Percentiles rank a stretch among this genome's conserved stretches.
Evolutionary conservation across 2,329 filamentous ascomycete genomes (phyloP).

Genomic region (Colletotrichum noveboracense): DNA sequence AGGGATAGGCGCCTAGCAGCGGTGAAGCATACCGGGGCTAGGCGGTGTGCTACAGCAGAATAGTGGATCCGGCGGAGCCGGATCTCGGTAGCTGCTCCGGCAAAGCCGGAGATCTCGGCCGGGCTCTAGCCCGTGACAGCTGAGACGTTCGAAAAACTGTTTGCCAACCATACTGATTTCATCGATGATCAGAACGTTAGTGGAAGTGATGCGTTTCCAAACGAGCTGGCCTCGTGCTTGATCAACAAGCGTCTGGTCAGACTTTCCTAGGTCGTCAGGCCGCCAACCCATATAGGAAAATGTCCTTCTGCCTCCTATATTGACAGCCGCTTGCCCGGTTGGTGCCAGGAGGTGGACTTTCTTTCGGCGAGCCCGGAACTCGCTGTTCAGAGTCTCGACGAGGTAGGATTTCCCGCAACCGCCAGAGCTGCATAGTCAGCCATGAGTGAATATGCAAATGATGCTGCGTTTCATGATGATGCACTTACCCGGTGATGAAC

Average conservation of each 20-base stretch:
- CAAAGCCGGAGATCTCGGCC: too few relatives aligned
- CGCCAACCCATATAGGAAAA: background rate
- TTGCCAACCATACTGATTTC: constrained; percentile 71
- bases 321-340: background rate
- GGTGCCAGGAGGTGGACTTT: background rate
- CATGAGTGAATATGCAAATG: background rate
- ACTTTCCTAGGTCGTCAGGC: background rate
- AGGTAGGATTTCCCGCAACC: background rate
- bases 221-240: constrained; percentile 27
- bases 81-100: too few relatives aligned
- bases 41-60: too few relatives aligned
- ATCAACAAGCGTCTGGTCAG: background rate
- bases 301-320: background rate
- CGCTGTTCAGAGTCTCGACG: background rate
- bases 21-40: too few relatives aligned
- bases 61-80: too few relatives aligned
- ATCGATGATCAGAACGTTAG: constrained; percentile 67
- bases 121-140: too few relatives aligned
- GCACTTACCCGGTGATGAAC: background rate
- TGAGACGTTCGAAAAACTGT: constrained; percentile 64
- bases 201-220: constrained; percentile 41
- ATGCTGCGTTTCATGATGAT: too few relatives aligned
- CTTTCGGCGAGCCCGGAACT: background rate
- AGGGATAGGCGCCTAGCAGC: too few relatives aligned
- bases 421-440: background rate